Conservation (phyloP, 306 rosid genomes). For the Notholithocarpus densiflorus region DNA sequence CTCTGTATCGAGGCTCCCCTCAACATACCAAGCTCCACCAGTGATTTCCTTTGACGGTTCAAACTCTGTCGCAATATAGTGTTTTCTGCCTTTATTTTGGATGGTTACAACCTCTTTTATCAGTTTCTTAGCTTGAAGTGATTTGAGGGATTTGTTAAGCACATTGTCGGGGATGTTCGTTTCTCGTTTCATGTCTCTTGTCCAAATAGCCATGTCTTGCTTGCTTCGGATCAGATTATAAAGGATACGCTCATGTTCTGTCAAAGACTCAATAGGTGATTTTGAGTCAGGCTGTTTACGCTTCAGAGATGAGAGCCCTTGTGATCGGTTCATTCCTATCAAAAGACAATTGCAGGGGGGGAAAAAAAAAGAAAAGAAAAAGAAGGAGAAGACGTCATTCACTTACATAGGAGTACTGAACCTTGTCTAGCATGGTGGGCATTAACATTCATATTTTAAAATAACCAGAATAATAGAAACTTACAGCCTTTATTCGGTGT, state of each 20-base stretch:
- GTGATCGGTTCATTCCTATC: slow-evolving; percentile 45
- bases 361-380: too few relatives aligned
- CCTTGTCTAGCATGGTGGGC: not conserved
- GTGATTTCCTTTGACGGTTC: slow-evolving; percentile 67
- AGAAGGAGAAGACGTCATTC: not conserved
- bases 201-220: slow-evolving; percentile 61
- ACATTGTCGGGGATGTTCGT: slow-evolving; percentile 38
- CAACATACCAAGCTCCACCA: slow-evolving; percentile 66
- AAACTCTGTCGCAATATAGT: slow-evolving; percentile 66
- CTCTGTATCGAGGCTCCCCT: slow-evolving; percentile 48
- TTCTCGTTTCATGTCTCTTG: slow-evolving; percentile 51
- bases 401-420: not conserved
- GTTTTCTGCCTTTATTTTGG: slow-evolving; percentile 63
- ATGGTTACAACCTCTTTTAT: slow-evolving; percentile 65
- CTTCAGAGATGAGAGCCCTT: slow-evolving; percentile 46
- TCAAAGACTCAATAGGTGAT: slow-evolving; percentile 28
- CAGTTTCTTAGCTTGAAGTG: slow-evolving; percentile 49
- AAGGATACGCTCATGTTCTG: slow-evolving; percentile 42
- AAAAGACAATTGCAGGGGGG: not conserved
- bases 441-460: not conserved
- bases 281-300: slow-evolving; percentile 46
- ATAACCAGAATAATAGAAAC: not conserved
- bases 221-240: slow-evolving; percentile 51
- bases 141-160: slow-evolving; percentile 43
- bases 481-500: not conserved